These are phyloP conservation scores for Penicillium expansum DNA, from an alignment of 2,329 filamentous ascomycete genomes.

Conservation along the genomic window DNA sequence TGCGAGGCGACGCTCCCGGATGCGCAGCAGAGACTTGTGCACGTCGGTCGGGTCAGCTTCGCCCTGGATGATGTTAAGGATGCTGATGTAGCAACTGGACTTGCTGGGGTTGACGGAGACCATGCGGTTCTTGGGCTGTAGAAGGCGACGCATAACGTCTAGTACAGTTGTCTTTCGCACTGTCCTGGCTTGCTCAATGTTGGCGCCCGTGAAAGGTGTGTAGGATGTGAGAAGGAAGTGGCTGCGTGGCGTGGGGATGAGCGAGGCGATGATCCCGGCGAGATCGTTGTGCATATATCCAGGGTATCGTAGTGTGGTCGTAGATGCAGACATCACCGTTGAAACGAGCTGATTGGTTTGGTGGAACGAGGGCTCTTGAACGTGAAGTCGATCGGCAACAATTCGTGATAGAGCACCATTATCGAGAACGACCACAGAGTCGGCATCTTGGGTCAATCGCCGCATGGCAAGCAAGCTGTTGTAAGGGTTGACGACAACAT, in stretches of 20 bases:
- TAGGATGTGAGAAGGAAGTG: conserved; percentile 99
- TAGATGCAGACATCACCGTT: conserved; percentile 98
- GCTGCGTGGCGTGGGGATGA: conserved; percentile 93
- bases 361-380: conserved; percentile 92
- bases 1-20: conserved; percentile 87
- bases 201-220: conserved; percentile 94
- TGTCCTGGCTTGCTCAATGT: conserved; percentile 94
- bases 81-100: conserved; percentile 98
- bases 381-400: conserved; percentile 88
- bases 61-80: conserved; percentile 97
- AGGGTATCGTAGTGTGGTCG: conserved; percentile 91
- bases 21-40: conserved; percentile 94
- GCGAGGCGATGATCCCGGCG: conserved; percentile 89
- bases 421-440: conserved; percentile 95
- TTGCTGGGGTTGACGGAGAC: conserved; percentile 93
- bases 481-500: conserved; percentile 97
- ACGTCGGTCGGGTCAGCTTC: conserved; percentile 97
- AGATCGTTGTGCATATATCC: conserved; percentile 99
- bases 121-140: conserved; percentile 99
- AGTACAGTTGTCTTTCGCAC: conserved; percentile 97
- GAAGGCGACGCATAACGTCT: conserved; percentile 90
- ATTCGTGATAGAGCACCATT: conserved; percentile 93
- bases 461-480: conserved; percentile 93
- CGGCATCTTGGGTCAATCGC: conserved; percentile 88
- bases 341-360: conserved; percentile 97